Evolutionary conservation across 2,329 filamentous ascomycete genomes (phyloP), one percentile per base, ranked within the genome.

Genomic region (Aspergillus intermedius): DNA sequence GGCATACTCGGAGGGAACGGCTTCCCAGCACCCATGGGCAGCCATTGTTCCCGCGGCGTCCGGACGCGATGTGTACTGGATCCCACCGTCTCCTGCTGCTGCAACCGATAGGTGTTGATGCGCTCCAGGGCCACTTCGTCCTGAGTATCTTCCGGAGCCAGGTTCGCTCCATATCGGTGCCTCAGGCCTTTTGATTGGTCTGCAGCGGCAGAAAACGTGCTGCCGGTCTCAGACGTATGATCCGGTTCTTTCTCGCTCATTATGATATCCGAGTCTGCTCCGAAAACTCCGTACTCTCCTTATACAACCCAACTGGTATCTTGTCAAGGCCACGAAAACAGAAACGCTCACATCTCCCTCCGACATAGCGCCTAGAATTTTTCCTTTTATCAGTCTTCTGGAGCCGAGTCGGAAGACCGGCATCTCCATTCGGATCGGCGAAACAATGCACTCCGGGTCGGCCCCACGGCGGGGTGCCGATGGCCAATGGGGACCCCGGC

Each of bases 1-100:
- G 75, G 75, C 8, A 79, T 59, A 0, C 64, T 61, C 5, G 74
- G 73, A 1, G 78, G 77, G 47, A 74, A 75, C 1, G 72, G 64
- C 52, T 76, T 79, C 1, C 71, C 75, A 12, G 43, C 54, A 17
- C 57, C 60, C 30, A 57, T 50, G 0, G 49, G 50, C 3, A 50
- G 17, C 48, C 54, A 59, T 35, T 54, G 43, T 6, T 55, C 55
- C 23, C 48, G 53, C n/a, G 56, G 52, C 2, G 42, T 40, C n/a
- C 52, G 56, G 30, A 50, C 52, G 49, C 52, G 4, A 19, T 40
- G 37, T 5, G 23, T 15, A 1, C 48, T 54, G 1, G 61, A 63
- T 23, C 60, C 59, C 3, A 62, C 60, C 1, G 61, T 64, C 1
- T 60, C 59, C 21, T 52, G 46, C 4, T 62, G 60, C 21, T 62